Base-by-base conservation (phyloP, 805 yeast genomes). In the Candida maesae region DNA sequence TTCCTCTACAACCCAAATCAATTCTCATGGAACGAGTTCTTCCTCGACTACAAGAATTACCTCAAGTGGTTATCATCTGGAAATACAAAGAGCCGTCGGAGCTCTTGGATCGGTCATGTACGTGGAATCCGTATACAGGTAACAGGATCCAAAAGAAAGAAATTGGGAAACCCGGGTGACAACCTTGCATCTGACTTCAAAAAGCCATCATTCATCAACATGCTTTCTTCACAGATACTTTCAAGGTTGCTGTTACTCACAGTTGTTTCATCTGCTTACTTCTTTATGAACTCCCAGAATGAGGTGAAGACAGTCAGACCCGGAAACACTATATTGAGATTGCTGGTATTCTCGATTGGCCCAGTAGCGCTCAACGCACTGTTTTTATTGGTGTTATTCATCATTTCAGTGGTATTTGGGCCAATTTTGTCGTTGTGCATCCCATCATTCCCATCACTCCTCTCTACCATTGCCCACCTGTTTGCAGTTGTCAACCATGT, bases 1-100 rank as follows among this genome's bases (percentile, higher is more conserved):
- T 78, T 76, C 51, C 49, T 79, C 26, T 80, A 70, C 61, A 80
- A 80, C 56, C 87, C 87, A 0, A 78, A 78, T 51, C 86, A 81
- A 50, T 80, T 76, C 50, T 69, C 76, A 4, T 78, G 80, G 74
- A 69, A 63, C 25, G 84, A 79, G 46, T 80, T 79, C 56, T 78
- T 80, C 52, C 54, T 78, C 32, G 86, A 80, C 58, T 80, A 80
- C 57, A 68, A 64, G 42, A 64, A 62, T 30, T 76, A 65, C 49
- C 55, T 78, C 41, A 15, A 18, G 4, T 63, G 67, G 67, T 58
- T 79, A 41, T 64, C 68, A 3, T 62, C 71, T 14, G 84, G 84
- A 19, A 78, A 76, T 53, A 66, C 73, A 5, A 63, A 56, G 20
- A 45, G 57, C 1, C 50, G 53, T 7, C 54, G 50, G 7, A 50